Evolutionary conservation across 2,329 filamentous ascomycete species (phyloP).

Genomic region (Microcera coccophila): DNA sequence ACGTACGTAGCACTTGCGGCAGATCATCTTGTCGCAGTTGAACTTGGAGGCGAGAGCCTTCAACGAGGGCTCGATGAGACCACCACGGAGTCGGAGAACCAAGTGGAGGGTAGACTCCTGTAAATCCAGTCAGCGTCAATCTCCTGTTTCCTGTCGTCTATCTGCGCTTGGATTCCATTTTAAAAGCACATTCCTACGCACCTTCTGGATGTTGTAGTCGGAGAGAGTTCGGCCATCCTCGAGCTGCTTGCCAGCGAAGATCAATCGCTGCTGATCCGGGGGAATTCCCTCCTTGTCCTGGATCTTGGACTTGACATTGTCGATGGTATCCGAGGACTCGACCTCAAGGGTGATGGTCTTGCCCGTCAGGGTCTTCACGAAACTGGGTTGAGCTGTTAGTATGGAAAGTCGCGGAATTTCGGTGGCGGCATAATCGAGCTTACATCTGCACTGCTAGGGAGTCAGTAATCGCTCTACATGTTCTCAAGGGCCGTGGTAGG

Average conservation of each 20-base stretch:
- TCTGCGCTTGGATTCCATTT: conserved; percentile 2
- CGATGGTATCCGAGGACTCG: conserved; percentile 97
- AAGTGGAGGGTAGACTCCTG: conserved; percentile 97
- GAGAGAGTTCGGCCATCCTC: conserved; percentile 95
- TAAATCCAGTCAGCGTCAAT: conserved; percentile 29
- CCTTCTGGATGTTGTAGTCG: conserved; percentile 99
- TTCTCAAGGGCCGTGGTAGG: conserved; percentile 11
- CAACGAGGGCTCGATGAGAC: conserved; percentile 98
- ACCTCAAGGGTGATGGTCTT: conserved; percentile 99
- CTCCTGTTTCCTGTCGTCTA: background rate
- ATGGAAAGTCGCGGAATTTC: conserved; percentile 20
- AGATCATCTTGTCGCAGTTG: conserved; percentile 99
- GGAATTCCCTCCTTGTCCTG: conserved; percentile 99
- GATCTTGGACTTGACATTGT: conserved; percentile 99
- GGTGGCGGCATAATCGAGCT: conserved; percentile 40
- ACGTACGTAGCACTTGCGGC: conserved; percentile 99
- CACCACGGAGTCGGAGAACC: conserved; percentile 97
- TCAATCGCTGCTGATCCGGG: conserved; percentile 96
- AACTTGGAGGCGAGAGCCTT: conserved; percentile 99
- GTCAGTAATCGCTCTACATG: conserved; percentile 21
- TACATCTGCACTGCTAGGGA: conserved; percentile 77
- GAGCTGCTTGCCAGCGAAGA: conserved; percentile 98
- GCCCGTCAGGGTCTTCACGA: conserved; percentile 99
- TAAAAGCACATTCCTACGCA: conserved; percentile 42
- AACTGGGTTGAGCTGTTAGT: conserved; percentile 56